Evolutionary conservation across 345 rosid species (phyloP).

Genomic region (Physaria fendleri): DNA sequence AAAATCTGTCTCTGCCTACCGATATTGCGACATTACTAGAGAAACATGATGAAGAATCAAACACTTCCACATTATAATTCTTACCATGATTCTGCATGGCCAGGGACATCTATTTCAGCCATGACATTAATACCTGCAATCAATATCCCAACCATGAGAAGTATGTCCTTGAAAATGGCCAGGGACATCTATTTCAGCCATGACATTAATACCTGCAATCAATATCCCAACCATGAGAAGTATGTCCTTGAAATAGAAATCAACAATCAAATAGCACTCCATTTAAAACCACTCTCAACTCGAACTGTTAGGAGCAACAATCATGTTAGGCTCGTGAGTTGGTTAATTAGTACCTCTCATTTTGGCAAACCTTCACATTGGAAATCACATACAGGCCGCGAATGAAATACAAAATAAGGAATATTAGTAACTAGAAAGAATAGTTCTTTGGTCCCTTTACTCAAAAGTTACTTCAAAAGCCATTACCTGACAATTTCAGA

Average conservation of each 20-base stretch:
- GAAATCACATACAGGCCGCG: conserved; percentile 26
- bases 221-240: background rate
- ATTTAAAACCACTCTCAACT: conserved; percentile 3
- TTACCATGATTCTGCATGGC: conserved; percentile 98
- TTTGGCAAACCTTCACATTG: conserved; percentile 74
- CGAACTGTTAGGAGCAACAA: background rate
- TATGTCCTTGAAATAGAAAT: background rate
- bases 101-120: conserved; percentile 97
- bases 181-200: conserved; percentile 96
- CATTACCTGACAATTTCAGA: conserved; percentile 74
- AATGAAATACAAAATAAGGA: background rate
- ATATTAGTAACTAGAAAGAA: conserved; percentile 26
- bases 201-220: conserved; percentile 71
- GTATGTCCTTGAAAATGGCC: conserved; percentile 47
- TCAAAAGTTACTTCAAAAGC: background rate
- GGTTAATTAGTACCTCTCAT: conserved; percentile 56
- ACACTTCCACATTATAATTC: background rate
- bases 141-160: background rate
- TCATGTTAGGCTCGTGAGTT: background rate
- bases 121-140: conserved; percentile 78
- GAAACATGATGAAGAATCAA: background rate
- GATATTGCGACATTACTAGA: background rate
- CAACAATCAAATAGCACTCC: background rate
- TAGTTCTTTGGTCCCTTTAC: background rate
- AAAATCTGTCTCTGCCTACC: background rate